Base-by-base conservation (phyloP, 257 asterid genomes). In the Ehretia macrophylla region DNA sequence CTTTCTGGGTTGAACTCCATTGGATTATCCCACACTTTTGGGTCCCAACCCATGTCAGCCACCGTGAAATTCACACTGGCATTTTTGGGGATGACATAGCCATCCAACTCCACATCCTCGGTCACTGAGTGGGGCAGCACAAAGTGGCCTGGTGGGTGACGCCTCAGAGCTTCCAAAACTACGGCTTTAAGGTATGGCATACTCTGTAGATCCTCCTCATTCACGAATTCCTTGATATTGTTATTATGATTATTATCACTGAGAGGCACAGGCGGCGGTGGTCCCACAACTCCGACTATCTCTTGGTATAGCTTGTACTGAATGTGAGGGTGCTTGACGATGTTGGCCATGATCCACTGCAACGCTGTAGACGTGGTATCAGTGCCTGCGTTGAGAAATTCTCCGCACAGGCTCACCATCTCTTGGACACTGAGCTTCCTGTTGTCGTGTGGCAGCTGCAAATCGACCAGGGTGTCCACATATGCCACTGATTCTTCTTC, bases 1-100 rank as follows among this genome's bases (percentile, higher is more conserved):
- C 95, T 86, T 77, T 83, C 89, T 0, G 92, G 89, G 79, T 69
- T 74, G 66, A 86, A 86, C 46, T 81, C 85, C 89, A 83, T 72
- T 2, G 92, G 95, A 50, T 75, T 73, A 55, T 81, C 81, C 92
- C 92, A 86, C 47, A 86, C 89, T 23, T 65, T 47, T 5, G 82
- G 81, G 42, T 86, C 92, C 92, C 83, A 73, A 3, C 83, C 83
- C 82, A 86, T 61, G 8, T 83, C 92, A 5, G 83, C 88, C 62
- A 86, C 87, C 92, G 81, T 73, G 75, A 86, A 81, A 55, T 83
- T 83, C 74, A 86, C 83, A 1, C 50, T 17, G 2, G 81, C 56
- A 9, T 77, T 69, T 44, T 77, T 75, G 0, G 87, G 89, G 14
- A 86, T 64, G 16, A n/a, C 35, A 38, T 77, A 77, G 1, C 83